Conservation (phyloP, 495 filamentous ascomycete genomes). For the Aspergillus nidulans region DNA sequence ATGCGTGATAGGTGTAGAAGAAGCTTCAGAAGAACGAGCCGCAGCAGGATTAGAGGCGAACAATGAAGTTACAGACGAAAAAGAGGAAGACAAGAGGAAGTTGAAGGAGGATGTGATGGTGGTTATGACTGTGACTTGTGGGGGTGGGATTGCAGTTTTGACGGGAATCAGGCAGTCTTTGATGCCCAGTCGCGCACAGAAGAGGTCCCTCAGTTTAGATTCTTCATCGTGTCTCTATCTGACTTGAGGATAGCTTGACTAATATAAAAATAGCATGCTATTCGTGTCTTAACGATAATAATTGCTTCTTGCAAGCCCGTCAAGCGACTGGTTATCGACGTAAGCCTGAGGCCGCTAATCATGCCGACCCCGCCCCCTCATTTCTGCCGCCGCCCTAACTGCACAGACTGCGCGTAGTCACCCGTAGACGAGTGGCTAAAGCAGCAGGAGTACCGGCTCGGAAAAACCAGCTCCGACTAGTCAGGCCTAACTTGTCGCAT, state of each 20-base stretch:
- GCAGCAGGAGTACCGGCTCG: conserved; percentile 9
- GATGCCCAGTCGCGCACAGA: conserved; percentile 2
- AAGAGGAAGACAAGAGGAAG: conserved; percentile 12
- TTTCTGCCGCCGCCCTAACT: conserved; percentile 16
- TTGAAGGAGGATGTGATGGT: neutral
- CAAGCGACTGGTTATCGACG: conserved; percentile 4
- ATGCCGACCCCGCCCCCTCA: conserved; percentile 19
- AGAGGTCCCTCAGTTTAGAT: neutral
- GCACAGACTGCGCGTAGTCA: too few species aligned
- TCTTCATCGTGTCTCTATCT: conserved; percentile 4
- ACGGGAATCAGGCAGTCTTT: conserved; percentile 8
- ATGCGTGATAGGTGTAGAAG: conserved; percentile 14
- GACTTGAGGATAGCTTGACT: neutral
- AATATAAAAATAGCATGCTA: neutral
- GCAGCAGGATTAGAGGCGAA: conserved; percentile 4
- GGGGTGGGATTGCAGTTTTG: neutral
- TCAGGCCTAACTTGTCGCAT: neutral
- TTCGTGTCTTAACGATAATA: conserved; percentile 1
- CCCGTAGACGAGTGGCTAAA: conserved; percentile 10
- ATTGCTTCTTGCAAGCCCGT: neutral
- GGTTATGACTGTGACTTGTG: neutral
- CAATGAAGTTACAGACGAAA: conserved; percentile 5
- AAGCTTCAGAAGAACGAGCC: neutral
- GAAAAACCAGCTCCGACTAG: conserved; percentile 1
- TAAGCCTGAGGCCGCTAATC: conserved; percentile 6